phyloP scores from a whole-genome alignment of 768 basidiomycete genomes.

The Podaxis sp. region DNA sequence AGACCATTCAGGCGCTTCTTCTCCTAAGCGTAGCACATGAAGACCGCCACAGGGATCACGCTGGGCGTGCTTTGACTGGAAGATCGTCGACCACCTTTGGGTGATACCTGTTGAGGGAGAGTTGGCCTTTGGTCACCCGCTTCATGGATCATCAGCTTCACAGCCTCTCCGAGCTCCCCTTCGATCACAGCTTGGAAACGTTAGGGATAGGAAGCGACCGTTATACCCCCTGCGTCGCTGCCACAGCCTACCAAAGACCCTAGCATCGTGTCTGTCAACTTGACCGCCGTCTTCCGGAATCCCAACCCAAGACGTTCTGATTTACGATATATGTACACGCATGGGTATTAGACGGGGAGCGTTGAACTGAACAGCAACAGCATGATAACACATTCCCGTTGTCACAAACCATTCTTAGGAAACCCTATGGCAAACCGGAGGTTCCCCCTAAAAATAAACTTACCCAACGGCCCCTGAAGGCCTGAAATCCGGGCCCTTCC shows the following conservation, averaged over 20 bases:
- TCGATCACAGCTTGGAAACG: no score
- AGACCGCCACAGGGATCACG: constrained; percentile 7
- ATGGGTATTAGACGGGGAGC: no score
- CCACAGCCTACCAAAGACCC: neutral
- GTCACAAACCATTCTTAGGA: neutral
- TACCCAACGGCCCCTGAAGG: neutral
- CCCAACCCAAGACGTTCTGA: neutral
- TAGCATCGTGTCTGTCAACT: neutral
- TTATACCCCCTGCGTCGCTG: neutral
- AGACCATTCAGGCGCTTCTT: neutral
- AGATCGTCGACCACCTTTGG: neutral
- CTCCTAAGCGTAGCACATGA: neutral
- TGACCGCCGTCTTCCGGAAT: neutral
- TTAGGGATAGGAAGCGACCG: no score
- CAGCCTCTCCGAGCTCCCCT: no score
- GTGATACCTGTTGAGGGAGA: neutral
- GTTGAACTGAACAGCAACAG: no score
- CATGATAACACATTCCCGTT: neutral
- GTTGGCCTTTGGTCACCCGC: neutral
- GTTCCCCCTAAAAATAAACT: neutral
- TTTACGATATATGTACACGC: neutral
- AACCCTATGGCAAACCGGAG: neutral
- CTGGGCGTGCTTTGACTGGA: neutral
- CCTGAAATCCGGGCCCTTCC: neutral
- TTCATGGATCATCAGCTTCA: neutral